Evolutionary conservation across 2,329 filamentous ascomycete genomes (phyloP).

Genomic region (Aureobasidium vineae): DNA sequence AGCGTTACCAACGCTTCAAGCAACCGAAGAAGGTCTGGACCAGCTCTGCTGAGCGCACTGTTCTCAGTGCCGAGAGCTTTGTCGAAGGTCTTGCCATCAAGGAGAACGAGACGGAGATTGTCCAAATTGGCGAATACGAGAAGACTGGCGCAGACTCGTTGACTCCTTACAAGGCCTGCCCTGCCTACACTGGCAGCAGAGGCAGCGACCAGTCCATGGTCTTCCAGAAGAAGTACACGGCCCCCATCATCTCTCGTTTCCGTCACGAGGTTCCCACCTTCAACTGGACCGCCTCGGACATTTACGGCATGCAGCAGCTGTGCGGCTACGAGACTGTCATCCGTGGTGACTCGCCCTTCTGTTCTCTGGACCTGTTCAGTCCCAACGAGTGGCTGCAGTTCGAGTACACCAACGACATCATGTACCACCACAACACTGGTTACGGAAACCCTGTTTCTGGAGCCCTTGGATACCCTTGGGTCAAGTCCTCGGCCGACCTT

Average conservation of each 20-base stretch:
- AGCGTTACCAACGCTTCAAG: slow-evolving; percentile 57
- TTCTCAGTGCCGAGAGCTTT: slow-evolving; percentile 58
- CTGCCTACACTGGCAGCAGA: slow-evolving; percentile 58
- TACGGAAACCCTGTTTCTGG: slow-evolving; percentile 61
- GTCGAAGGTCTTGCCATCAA: slow-evolving; percentile 57
- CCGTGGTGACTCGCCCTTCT: slow-evolving; percentile 62
- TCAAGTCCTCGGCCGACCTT: slow-evolving; percentile 59
- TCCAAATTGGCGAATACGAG: slow-evolving; percentile 57
- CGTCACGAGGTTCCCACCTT: slow-evolving; percentile 55
- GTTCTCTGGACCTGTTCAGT: slow-evolving; percentile 58
- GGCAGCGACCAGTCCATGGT: slow-evolving; percentile 54
- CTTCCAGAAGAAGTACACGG: slow-evolving; percentile 58
- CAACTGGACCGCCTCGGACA: slow-evolving; percentile 62
- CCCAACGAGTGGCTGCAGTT: slow-evolving; percentile 62
- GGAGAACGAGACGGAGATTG: slow-evolving; percentile 55
- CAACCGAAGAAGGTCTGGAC: slow-evolving; percentile 59
- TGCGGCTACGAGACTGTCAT: slow-evolving; percentile 71
- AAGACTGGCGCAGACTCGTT: slow-evolving; percentile 59
- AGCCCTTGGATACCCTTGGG: slow-evolving; percentile 63
- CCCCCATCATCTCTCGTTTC: slow-evolving; percentile 59
- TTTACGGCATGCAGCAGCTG: slow-evolving; percentile 67
- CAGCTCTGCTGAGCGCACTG: slow-evolving; percentile 61
- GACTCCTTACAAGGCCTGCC: slow-evolving; percentile 65
- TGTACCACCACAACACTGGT: slow-evolving; percentile 68
- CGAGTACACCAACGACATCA: slow-evolving; percentile 66